Percentiles rank a stretch among this genome's conserved stretches.
These are phyloP conservation scores for Nitzschia sp. DNA, from an alignment of 108 stramenopile species.

Conservation along the genomic window DNA sequence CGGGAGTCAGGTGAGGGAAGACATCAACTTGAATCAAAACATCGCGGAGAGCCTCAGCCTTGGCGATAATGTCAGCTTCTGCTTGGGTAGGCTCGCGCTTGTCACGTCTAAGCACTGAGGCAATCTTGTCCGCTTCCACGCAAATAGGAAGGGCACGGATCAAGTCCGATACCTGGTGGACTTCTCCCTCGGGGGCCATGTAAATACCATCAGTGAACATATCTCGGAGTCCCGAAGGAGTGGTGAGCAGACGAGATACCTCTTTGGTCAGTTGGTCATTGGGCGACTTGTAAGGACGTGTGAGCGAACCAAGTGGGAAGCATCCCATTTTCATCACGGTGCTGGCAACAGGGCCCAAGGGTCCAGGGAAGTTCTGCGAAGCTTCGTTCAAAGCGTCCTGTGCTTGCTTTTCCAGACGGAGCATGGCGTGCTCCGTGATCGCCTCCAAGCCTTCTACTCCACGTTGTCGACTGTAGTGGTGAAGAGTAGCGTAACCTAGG, in stretches of 20 bases:
- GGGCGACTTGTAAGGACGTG: constrained; percentile 87
- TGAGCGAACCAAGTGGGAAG: constrained; percentile 86
- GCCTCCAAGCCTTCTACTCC: constrained; percentile 92
- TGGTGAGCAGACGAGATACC: constrained; percentile 89
- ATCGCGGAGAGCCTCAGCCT: constrained; percentile 95
- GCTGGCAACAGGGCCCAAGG: constrained; percentile 77
- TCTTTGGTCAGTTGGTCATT: constrained; percentile 90
- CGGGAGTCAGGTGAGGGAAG: constrained; percentile 75
- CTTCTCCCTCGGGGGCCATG: constrained; percentile 78
- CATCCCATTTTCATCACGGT: constrained; percentile 91
- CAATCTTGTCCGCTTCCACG: constrained; percentile 92
- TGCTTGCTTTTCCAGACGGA: constrained; percentile 86
- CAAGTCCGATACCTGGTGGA: constrained; percentile 85
- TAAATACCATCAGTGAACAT: constrained; percentile 84
- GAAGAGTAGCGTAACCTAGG: constrained; percentile 96
- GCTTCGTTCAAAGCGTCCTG: constrained; percentile 92
- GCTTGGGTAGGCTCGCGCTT: constrained; percentile 91
- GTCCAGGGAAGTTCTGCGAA: constrained; percentile 95
- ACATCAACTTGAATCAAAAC: constrained; percentile 95
- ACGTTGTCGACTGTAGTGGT: constrained; percentile 89
- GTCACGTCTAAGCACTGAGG: constrained; percentile 80
- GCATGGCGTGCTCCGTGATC: constrained; percentile 96
- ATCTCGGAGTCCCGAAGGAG: constrained; percentile 76
- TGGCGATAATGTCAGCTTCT: constrained; percentile 88
- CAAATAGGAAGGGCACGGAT: constrained; percentile 88